phyloP scores from a whole-genome alignment of 148 eudicot species.

The Silene uniflora region DNA sequence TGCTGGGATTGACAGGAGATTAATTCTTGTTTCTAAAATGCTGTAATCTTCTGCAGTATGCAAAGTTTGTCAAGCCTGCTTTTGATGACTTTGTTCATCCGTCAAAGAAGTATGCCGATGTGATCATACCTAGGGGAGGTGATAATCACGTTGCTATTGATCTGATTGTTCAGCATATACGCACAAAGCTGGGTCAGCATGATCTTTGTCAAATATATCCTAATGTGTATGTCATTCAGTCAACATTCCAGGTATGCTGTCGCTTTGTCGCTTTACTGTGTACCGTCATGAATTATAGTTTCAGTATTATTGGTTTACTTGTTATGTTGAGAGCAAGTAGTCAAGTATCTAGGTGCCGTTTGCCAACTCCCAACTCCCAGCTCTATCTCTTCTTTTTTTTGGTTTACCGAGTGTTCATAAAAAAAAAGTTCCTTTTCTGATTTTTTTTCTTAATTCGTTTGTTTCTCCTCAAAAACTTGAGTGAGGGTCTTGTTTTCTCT shows the following conservation, averaged over 20 bases:
- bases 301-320: background rate
- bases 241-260: slow-evolving; percentile 80
- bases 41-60: slow-evolving; percentile 52
- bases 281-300: background rate
- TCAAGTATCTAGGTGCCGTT: no score
- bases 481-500: no score
- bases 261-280: background rate
- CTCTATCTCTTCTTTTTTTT: background rate
- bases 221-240: slow-evolving; percentile 77
- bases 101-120: slow-evolving; percentile 95
- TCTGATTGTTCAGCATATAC: slow-evolving; percentile 89
- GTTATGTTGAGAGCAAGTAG: background rate
- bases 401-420: no score
- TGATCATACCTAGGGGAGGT: slow-evolving; percentile 94
- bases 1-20: background rate
- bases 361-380: no score
- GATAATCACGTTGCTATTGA: slow-evolving; percentile 96
- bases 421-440: no score
- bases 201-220: slow-evolving; percentile 90
- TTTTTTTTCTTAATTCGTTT: no score
- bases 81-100: slow-evolving; percentile 95
- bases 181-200: no score
- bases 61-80: slow-evolving; percentile 97
- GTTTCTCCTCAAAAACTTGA: no score
- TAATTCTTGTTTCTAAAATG: background rate